A percentile compares a stretch with the other conserved stretches of the same genome.
phyloP scores from a whole-genome alignment of 2,329 filamentous ascomycete genomes.

The Alternaria sp. region DNA sequence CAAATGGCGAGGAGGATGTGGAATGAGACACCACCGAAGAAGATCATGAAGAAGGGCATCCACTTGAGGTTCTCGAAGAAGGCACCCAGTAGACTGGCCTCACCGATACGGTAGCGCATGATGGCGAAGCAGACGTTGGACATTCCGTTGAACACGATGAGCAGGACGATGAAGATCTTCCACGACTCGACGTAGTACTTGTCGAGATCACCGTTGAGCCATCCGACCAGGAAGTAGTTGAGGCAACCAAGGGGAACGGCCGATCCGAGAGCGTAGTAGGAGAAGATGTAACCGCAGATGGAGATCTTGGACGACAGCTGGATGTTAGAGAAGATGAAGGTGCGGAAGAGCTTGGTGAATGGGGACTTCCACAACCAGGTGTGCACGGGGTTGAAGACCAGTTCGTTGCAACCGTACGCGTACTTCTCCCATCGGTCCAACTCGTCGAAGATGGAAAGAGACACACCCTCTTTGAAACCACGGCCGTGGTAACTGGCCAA shows the following conservation, averaged over 20 bases:
- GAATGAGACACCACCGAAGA: slow-evolving; percentile 79
- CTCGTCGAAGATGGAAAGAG: slow-evolving; percentile 75
- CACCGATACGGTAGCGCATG: slow-evolving; percentile 66
- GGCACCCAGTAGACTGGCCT: slow-evolving; percentile 58
- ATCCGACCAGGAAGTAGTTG: slow-evolving; percentile 75
- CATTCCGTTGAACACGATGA: slow-evolving; percentile 68
- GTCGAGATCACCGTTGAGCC: slow-evolving; percentile 75
- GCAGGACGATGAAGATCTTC: slow-evolving; percentile 68
- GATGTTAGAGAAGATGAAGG: slow-evolving; percentile 66
- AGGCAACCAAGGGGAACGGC: slow-evolving; percentile 68
- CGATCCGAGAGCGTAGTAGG: slow-evolving; percentile 72
- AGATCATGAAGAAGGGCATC: slow-evolving; percentile 73
- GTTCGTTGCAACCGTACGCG: slow-evolving; percentile 71
- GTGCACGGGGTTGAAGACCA: slow-evolving; percentile 71
- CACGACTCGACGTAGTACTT: slow-evolving; percentile 78
- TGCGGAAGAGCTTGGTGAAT: slow-evolving; percentile 68
- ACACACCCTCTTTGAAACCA: slow-evolving; percentile 75
- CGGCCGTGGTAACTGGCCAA: slow-evolving; percentile 71
- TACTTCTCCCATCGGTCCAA: slow-evolving; percentile 73
- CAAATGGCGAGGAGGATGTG: slow-evolving; percentile 80
- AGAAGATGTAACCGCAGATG: slow-evolving; percentile 72
- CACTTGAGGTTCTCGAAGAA: slow-evolving; percentile 67
- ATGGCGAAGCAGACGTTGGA: slow-evolving; percentile 66
- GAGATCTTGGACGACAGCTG: slow-evolving; percentile 70
- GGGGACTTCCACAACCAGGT: slow-evolving; percentile 67